A percentile compares a stretch with the other conserved stretches of the same genome.
Evolutionary conservation across 169 alveolate species (phyloP).

Genomic region (Plasmodium malariae): DNA sequence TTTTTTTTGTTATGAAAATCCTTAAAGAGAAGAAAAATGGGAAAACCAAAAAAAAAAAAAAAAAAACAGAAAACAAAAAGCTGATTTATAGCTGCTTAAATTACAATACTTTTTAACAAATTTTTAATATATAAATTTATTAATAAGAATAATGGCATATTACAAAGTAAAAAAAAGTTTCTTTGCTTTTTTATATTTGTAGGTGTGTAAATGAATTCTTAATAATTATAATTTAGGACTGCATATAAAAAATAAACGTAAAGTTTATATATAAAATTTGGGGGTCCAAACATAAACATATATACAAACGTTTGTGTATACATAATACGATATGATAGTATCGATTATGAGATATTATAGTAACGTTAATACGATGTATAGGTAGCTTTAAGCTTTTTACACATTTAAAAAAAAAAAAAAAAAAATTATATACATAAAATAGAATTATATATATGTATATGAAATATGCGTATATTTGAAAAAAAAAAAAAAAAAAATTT

Average conservation of each 20-base stretch:
- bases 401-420: not conserved
- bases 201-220: not conserved
- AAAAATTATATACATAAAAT: not conserved
- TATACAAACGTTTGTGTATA: too few relatives aligned
- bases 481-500: too few relatives aligned
- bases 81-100: not conserved
- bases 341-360: not conserved
- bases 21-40: not conserved
- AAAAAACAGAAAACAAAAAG: not conserved
- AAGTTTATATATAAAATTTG: too few relatives aligned
- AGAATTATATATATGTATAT: too few relatives aligned
- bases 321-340: too few relatives aligned
- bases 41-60: not conserved
- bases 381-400: not conserved
- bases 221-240: not conserved
- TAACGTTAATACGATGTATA: not conserved
- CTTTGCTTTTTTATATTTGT: not conserved
- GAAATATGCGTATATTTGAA: too few relatives aligned
- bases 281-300: too few relatives aligned
- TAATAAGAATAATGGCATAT: not conserved
- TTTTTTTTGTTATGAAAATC: conserved; percentile 7
- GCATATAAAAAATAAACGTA: not conserved
- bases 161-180: not conserved
- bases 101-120: not conserved
- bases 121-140: not conserved